Evolutionary conservation across 1,284 basidiomycete genomes (phyloP).

Genomic region (Ustilago esculenta): DNA sequence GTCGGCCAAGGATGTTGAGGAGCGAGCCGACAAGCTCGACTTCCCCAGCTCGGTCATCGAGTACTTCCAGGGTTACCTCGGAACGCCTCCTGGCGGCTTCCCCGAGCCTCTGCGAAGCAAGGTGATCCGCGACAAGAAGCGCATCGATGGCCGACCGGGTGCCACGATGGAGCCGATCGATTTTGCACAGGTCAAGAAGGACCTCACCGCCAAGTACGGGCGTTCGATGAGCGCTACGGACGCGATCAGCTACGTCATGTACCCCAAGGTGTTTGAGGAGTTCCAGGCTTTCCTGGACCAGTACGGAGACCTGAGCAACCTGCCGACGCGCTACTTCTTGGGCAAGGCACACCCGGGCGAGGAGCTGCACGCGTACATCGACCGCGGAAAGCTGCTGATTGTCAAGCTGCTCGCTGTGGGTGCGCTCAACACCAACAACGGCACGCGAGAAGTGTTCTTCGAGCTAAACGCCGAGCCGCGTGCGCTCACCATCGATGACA

Average conservation of each 20-base stretch:
- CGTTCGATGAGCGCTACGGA: conserved; percentile 84
- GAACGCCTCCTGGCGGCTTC: conserved; percentile 82
- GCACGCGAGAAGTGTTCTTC: conserved; percentile 96
- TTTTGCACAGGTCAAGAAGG: conserved; percentile 94
- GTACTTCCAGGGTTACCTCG: conserved; percentile 82
- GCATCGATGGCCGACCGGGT: conserved; percentile 93
- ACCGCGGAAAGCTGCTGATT: conserved; percentile 93
- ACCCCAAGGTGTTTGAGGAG: conserved; percentile 96
- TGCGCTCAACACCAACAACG: conserved; percentile 87
- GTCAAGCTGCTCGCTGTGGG: conserved; percentile 95
- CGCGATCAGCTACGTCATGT: conserved; percentile 95
- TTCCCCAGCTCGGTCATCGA: conserved; percentile 80
- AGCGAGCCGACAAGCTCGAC: conserved; percentile 87
- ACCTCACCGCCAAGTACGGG: conserved; percentile 91
- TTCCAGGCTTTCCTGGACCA: conserved; percentile 93
- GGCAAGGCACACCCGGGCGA: conserved; percentile 89
- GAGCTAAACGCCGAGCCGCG: conserved; percentile 72
- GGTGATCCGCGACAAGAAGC: conserved; percentile 91
- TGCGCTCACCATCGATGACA: conserved; percentile 81
- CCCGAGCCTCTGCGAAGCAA: conserved; percentile 91
- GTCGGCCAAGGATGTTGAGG: conserved; percentile 84
- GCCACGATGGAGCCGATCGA: conserved; percentile 85
- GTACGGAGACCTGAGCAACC: conserved; percentile 82
- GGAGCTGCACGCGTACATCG: conserved; percentile 96
- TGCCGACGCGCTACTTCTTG: conserved; percentile 97